Evolutionary conservation across 2,329 filamentous ascomycete genomes (phyloP), one percentile per base, ranked within the genome.

Genomic region (Colletotrichum shisoi): DNA sequence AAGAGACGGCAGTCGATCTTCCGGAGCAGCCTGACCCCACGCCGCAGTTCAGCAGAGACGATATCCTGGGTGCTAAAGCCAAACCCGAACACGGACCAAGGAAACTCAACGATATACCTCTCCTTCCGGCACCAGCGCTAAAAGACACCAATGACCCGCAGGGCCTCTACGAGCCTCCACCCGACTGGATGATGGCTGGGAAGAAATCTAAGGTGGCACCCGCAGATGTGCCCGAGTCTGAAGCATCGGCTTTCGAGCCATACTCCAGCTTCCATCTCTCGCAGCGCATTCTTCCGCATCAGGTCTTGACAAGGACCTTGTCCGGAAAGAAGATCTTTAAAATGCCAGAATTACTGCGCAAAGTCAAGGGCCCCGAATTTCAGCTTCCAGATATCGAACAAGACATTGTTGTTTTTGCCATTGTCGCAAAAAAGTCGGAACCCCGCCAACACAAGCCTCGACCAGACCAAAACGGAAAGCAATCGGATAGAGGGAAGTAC

Each of bases 341-440:
- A 1, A 85, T 99, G 69, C 91, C 94, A 6, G 91, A 96, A 70
- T 82, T 99, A 4, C 81, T 98, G 12, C 90, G 89, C 72, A 85
- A 86, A 13, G 89, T 99, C 70, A 96, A 94, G 77, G 87, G 89
- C 1, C 95, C 95, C 0, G 85, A 91, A 39, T 99, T 92, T 75
- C 86, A 91, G 42, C 85, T 94, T 0, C 94, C 96, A 0, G 88
- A 91, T 67, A 83, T 93, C 59, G 93, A 97, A 73, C 88, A 91
- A 60, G 94, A 99, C 76, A 91, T 94, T 73, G 93, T 99, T 8
- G 86, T 98, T 2, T 89, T 98, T 73, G 95, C 88, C 9, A 89
- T 97, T 65, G 86, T 99, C 24, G 93, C 92, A 7, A 91, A 89
- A 49, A 98, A 98, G 76, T 97, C 95, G 0, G 88, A 91, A 0